Percentiles rank a stretch among this genome's conserved stretches.
Conservation (phyloP, 345 rosid genomes). For the Camelina sativa region DNA sequence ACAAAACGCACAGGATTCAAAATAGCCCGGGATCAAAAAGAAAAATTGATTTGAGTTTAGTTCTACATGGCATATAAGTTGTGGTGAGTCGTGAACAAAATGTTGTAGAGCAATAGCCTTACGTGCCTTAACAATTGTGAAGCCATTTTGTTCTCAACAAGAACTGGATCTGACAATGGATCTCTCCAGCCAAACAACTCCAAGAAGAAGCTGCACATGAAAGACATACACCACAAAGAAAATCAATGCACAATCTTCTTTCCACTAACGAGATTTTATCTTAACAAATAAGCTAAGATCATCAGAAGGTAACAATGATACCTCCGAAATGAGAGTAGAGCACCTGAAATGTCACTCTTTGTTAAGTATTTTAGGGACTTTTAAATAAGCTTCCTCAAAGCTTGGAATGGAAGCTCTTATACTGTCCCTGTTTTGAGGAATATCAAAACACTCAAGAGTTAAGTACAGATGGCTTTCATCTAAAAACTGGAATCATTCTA, state of each 20-base stretch:
- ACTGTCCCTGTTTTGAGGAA: constrained; percentile 54
- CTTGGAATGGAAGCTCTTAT: constrained; percentile 66
- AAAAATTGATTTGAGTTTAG: not conserved
- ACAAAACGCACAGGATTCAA: not conserved
- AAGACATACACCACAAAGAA: constrained; percentile 6
- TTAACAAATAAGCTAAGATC: not conserved
- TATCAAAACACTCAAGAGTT: not conserved
- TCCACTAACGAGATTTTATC: not conserved
- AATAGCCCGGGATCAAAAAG: not conserved
- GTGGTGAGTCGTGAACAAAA: constrained; percentile 8
- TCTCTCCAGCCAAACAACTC: constrained; percentile 5
- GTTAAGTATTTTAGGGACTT: constrained; percentile 66
- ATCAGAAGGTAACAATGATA: constrained; percentile 1
- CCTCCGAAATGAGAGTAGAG: not conserved
- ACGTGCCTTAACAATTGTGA: not conserved
- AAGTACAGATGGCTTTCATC: constrained; percentile 7
- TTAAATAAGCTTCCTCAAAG: constrained; percentile 61
- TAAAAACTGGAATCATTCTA: not conserved
- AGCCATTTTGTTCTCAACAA: not conserved
- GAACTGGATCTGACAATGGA: constrained; percentile 1
- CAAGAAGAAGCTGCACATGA: constrained; percentile 33
- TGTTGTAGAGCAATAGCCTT: not conserved
- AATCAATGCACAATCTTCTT: not conserved
- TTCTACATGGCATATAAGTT: not conserved
- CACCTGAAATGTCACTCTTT: constrained; percentile 57